Base-by-base conservation (phyloP, 768 basidiomycete species). In the Mrakia frigida region DNA sequence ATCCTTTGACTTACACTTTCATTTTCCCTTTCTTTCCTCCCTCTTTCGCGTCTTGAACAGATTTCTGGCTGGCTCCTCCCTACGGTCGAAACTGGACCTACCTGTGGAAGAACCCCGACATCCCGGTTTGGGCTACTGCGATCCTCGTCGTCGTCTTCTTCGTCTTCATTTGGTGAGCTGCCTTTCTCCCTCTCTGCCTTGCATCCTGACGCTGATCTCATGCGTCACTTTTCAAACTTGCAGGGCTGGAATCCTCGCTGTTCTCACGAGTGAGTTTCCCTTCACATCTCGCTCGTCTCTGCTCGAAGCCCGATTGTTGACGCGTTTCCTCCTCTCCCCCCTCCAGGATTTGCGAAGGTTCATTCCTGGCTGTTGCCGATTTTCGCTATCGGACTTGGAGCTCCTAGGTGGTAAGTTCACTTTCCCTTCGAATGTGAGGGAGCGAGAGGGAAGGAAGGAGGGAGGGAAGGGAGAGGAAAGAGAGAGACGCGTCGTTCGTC, bases 351-450 rank as follows among this genome's bases (percentile, higher is more conserved):
- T 85, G 92, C 92, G 81, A 96, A 95, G 84, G 91, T 92, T 11
- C 94, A 97, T 82, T 95, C 93, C 14, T 97, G 94, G 94, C 85
- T 97, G 25, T 85, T 97, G 56, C 93, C 94, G 65, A 92, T 97
- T 11, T 97, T 97, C 81, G 94, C 94, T 6, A 93, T 97, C 72
- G 94, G 94, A 80, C 88, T 97, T 73, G 94, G 94, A 61, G 92
- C 93, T 35, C 94, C 94, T 10, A 85, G 92, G 81, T 97, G 65
- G 65, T 61, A 4, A 6, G 60, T 61, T 3, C 39, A 5, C 11
- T 50, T 50, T n/a, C n/a, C n/a, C n/a, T n/a, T n/a, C n/a, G n/a
- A n/a, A n/a, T n/a, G n/a, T n/a, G n/a, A n/a, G n/a, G n/a, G n/a
- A n/a, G 16, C 16, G 46, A 50, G 18, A 50, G 0, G 10, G 46